Conservation (phyloP, 441 rosid genomes). For the Gossypium gossypioides region DNA sequence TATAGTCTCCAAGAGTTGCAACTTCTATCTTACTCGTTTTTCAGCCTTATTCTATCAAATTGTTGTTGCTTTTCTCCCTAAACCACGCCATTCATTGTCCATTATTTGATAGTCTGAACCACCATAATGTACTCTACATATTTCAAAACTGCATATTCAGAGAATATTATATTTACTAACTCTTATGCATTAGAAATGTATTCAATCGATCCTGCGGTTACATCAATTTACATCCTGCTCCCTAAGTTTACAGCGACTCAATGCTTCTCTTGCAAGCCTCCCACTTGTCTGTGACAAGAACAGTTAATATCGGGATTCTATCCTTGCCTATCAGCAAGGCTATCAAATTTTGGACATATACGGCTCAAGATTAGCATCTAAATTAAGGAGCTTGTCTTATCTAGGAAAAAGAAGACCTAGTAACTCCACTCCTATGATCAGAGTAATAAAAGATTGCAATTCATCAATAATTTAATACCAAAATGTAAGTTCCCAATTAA, state of each 20-base stretch:
- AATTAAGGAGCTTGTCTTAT: neutral
- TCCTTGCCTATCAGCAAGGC: neutral
- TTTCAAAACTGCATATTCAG: neutral
- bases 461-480: neutral
- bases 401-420: neutral
- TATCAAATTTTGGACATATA: slow-evolving; percentile 1
- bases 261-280: neutral
- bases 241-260: neutral
- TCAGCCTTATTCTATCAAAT: neutral
- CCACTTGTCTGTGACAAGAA: neutral
- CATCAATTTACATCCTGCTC: neutral
- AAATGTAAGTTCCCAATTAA: neutral
- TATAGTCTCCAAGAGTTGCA: neutral
- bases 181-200: neutral
- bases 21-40: neutral
- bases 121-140: neutral
- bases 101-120: neutral
- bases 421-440: slow-evolving; percentile 5
- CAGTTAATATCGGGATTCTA: neutral
- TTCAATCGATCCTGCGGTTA: neutral
- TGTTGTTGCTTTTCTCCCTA: neutral
- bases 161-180: neutral
- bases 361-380: neutral
- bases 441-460: neutral
- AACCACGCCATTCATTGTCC: neutral